Evolutionary conservation across 1,139 yeast species (phyloP).

Genomic region (Candida albicans): DNA sequence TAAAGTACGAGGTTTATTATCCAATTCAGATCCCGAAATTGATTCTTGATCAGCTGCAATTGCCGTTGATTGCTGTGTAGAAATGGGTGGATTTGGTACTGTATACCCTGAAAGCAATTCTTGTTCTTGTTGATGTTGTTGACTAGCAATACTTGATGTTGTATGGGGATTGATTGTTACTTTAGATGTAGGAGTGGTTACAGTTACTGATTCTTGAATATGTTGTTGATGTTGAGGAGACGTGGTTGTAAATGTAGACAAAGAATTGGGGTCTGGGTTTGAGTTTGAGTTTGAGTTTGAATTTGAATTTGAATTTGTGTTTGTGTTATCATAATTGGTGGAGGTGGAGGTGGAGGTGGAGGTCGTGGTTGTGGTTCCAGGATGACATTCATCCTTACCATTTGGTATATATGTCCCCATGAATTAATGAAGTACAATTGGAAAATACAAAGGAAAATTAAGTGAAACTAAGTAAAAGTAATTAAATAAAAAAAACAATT

Average conservation of each 20-base stretch:
- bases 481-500: too few species aligned
- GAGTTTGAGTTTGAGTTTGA: too few species aligned
- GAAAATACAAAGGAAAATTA: too few species aligned
- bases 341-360: too few species aligned
- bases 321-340: slow-evolving; percentile 1
- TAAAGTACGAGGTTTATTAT: slow-evolving; percentile 50
- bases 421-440: background rate
- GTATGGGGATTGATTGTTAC: slow-evolving; percentile 15
- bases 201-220: slow-evolving; percentile 1
- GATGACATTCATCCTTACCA: slow-evolving; percentile 3
- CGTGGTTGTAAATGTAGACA: slow-evolving; percentile 3
- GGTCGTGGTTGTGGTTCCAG: slow-evolving; percentile 1
- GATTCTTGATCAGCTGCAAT: slow-evolving; percentile 18
- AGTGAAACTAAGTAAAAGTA: too few species aligned
- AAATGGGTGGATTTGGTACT: slow-evolving; percentile 45
- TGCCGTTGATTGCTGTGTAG: slow-evolving; percentile 37
- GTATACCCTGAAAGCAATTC: slow-evolving; percentile 41
- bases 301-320: too few species aligned
- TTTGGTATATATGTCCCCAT: slow-evolving; percentile 3
- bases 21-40: slow-evolving; percentile 12
- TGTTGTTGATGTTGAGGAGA: slow-evolving; percentile 4
- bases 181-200: slow-evolving; percentile 4
- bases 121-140: slow-evolving; percentile 48
- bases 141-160: slow-evolving; percentile 40
- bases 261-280: slow-evolving; percentile 1